Percentiles rank a stretch among this genome's conserved stretches.
Conservation (phyloP, 129 eudicot species). For the Flaveria robusta region DNA sequence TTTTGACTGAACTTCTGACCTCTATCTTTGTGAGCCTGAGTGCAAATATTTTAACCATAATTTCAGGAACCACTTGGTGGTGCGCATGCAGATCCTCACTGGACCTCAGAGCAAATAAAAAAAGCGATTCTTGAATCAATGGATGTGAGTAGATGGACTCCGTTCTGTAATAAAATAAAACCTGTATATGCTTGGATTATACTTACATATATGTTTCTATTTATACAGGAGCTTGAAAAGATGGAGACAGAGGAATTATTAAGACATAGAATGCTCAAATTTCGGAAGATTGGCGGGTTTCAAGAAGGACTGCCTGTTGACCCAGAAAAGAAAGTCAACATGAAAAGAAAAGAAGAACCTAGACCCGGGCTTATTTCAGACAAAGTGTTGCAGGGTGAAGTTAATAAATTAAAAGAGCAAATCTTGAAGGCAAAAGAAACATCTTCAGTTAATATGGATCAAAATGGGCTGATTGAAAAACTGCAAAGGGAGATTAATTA, state of each 20-base stretch:
- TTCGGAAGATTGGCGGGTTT: constrained; percentile 73
- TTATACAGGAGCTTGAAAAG: constrained; percentile 59
- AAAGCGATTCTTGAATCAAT: constrained; percentile 61
- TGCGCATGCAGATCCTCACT: constrained; percentile 90
- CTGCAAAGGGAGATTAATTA: constrained; percentile 53
- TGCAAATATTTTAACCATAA: constrained; percentile 7
- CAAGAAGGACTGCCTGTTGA: constrained; percentile 68
- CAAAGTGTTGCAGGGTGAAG: constrained; percentile 58
- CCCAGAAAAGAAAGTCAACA: constrained; percentile 56
- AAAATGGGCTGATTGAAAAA: constrained; percentile 54
- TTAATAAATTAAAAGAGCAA: constrained; percentile 59
- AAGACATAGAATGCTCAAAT: constrained; percentile 61
- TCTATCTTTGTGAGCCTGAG: constrained; percentile 8
- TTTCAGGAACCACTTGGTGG: constrained; percentile 98
- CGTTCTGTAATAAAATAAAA: neutral
- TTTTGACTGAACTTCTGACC: neutral
- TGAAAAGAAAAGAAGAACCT: constrained; percentile 65
- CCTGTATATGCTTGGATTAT: neutral
- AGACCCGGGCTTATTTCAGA: constrained; percentile 53
- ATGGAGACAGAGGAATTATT: constrained; percentile 64
- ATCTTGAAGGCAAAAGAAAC: constrained; percentile 49
- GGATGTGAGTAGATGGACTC: constrained; percentile 67
- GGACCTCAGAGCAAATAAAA: constrained; percentile 94
- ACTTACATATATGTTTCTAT: constrained; percentile 1
- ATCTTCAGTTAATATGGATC: constrained; percentile 39